Percentiles rank a stretch among this genome's conserved stretches.
These are phyloP conservation scores for Diplodia intermedia DNA, from an alignment of 2,329 filamentous ascomycete species.

Conservation along the genomic window DNA sequence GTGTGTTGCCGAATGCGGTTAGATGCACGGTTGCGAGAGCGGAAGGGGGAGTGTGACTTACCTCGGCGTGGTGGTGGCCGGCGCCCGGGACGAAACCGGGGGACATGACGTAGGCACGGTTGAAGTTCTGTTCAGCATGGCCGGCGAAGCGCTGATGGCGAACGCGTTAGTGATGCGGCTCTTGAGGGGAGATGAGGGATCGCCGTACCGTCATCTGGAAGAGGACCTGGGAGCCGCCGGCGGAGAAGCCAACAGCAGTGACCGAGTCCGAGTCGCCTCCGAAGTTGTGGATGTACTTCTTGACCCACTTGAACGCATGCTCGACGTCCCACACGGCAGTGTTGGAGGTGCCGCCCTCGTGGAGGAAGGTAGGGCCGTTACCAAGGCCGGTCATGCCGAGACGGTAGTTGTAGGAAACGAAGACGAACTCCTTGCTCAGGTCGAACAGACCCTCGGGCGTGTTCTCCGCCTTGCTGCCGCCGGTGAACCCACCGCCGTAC, in stretches of 20 bases:
- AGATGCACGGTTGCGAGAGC: too few species aligned
- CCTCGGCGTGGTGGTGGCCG: constrained; percentile 46
- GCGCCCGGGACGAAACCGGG: constrained; percentile 46
- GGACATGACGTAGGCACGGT: constrained; percentile 40
- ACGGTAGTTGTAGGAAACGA: constrained; percentile 47
- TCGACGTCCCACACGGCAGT: constrained; percentile 51
- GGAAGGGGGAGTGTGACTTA: too few species aligned
- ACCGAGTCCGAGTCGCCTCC: constrained; percentile 57
- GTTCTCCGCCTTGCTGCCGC: constrained; percentile 41
- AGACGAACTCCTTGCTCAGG: constrained; percentile 50
- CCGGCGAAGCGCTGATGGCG: constrained; percentile 41
- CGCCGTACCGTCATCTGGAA: constrained; percentile 42
- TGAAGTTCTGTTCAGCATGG: constrained; percentile 43
- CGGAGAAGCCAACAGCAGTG: constrained; percentile 54
- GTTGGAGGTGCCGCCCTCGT: constrained; percentile 54
- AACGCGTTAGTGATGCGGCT: not conserved
- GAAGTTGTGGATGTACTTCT: constrained; percentile 55
- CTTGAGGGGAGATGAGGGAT: not conserved
- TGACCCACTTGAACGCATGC: constrained; percentile 58
- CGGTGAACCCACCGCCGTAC: constrained; percentile 53
- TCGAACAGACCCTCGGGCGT: constrained; percentile 37
- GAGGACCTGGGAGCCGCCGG: constrained; percentile 33
- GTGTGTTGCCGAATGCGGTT: too few species aligned
- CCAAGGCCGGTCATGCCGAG: constrained; percentile 54
- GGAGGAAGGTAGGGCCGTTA: constrained; percentile 53